Evolutionary conservation across 306 rosid genomes (phyloP).

Genomic region (Casuarina cunninghamiana): DNA sequence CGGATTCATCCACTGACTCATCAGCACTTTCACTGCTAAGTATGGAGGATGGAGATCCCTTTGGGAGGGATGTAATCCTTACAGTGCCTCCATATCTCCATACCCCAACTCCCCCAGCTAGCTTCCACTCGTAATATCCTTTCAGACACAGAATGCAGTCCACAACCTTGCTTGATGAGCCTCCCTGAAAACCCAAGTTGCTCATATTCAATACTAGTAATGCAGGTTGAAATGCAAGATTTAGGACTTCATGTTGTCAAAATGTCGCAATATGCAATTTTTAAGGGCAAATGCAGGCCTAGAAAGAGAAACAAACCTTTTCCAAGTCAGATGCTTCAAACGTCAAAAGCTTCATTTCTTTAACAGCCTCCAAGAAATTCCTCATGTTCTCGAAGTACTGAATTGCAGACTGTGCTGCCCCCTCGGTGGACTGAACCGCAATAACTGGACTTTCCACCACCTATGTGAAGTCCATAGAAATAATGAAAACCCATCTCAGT

Average conservation of each 20-base stretch:
- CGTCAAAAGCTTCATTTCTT: constrained; percentile 79
- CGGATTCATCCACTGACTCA: constrained; percentile 73
- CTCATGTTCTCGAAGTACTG: constrained; percentile 97
- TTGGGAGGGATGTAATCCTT: constrained; percentile 72
- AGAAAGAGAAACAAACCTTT: constrained; percentile 50
- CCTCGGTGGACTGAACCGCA: constrained; percentile 68
- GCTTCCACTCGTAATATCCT: constrained; percentile 92
- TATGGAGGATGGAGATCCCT: constrained; percentile 55
- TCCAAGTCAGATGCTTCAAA: constrained; percentile 96
- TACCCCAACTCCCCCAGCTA: constrained; percentile 86
- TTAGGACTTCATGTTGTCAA: background rate
- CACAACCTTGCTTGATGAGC: constrained; percentile 85
- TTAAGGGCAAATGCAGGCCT: constrained; percentile 1
- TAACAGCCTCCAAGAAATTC: constrained; percentile 89
- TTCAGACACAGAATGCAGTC: constrained; percentile 97
- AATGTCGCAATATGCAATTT: background rate
- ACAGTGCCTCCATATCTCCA: constrained; percentile 99
- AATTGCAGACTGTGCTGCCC: constrained; percentile 91
- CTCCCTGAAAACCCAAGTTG: constrained; percentile 64
- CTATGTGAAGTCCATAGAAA: constrained; percentile 28
- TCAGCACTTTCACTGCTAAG: constrained; percentile 66
- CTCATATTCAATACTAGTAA: background rate
- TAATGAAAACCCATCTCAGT: background rate
- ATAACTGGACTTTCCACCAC: constrained; percentile 78
- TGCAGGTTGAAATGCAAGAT: background rate